phyloP scores from a whole-genome alignment of 2,329 filamentous ascomycete species.

The Rutstroemia sp. region DNA sequence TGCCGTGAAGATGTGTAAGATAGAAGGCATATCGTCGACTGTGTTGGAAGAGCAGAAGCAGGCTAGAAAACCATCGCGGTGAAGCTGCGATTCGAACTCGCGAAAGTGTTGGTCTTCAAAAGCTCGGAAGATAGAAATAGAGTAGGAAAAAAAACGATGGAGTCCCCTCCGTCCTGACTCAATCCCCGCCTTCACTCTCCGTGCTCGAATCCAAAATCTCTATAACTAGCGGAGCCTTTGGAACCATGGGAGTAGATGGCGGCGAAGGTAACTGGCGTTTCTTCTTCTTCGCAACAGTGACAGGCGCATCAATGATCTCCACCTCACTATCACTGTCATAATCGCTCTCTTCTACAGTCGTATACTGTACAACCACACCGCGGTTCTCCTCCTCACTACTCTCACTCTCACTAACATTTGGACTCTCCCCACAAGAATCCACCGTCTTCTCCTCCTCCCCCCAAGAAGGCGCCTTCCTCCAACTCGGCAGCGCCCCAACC shows the following conservation, averaged over 20 bases:
- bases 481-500: conserved; percentile 16
- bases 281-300: not conserved
- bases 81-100: no score
- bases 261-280: not conserved
- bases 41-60: no score
- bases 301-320: not conserved
- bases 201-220: not conserved
- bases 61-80: no score
- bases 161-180: not conserved
- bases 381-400: not conserved
- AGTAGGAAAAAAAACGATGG: not conserved
- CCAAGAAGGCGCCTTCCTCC: not conserved
- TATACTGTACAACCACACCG: not conserved
- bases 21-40: no score
- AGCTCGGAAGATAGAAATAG: not conserved
- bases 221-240: not conserved
- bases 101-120: not conserved
- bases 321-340: conserved; percentile 9
- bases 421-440: not conserved
- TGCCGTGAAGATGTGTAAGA: no score
- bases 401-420: not conserved
- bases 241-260: not conserved
- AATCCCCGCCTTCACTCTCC: not conserved
- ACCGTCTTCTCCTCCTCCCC: not conserved
- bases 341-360: not conserved